A percentile compares a stretch with the other conserved stretches of the same genome.
Evolutionary conservation across 2,329 filamentous ascomycete genomes (phyloP).

Genomic region (Cryphonectria parasitica): DNA sequence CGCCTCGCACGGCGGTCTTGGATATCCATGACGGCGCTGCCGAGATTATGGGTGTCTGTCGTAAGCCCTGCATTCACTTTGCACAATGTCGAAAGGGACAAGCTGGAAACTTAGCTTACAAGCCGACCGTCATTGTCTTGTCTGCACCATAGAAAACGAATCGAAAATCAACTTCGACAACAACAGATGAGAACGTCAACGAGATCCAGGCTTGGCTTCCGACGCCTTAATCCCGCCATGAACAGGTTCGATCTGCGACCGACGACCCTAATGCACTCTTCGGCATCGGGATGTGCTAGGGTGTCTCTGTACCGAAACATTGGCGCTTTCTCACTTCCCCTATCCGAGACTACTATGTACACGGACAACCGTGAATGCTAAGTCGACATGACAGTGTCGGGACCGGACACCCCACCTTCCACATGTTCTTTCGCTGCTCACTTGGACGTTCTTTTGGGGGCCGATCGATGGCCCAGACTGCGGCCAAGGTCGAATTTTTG

Average conservation of each 20-base stretch:
- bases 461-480: background rate
- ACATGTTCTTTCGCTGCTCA: background rate
- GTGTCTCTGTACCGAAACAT: conserved; percentile 5
- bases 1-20: background rate
- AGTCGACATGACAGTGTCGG: background rate
- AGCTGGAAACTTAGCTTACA: background rate
- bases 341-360: background rate
- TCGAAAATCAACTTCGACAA: background rate
- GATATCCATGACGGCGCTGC: background rate
- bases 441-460: background rate
- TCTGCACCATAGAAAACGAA: background rate
- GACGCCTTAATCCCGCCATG: background rate
- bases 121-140: background rate
- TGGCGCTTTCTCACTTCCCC: background rate
- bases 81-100: background rate
- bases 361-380: background rate
- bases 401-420: background rate
- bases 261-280: conserved; percentile 16
- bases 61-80: background rate
- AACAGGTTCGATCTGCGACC: background rate
- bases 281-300: conserved; percentile 6
- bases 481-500: background rate
- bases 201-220: background rate
- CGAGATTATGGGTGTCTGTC: background rate
- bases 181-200: background rate